Evolutionary conservation across 352 stramenopile species (phyloP).

Genomic region (Pythium pyrilobum): DNA sequence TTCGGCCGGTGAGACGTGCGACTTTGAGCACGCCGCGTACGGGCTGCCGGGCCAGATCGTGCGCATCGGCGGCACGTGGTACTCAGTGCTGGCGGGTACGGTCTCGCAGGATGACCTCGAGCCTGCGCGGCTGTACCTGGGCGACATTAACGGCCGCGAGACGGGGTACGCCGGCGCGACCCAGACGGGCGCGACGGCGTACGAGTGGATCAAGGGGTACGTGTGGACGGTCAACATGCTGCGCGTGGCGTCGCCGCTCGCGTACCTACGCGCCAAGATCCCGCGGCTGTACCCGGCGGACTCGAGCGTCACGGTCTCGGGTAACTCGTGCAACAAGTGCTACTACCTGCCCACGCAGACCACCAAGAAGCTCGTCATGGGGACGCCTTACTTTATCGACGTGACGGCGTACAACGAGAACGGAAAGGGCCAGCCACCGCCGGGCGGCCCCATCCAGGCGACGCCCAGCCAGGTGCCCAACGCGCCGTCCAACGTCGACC

Average conservation of each 20-base stretch:
- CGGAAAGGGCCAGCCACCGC: slow-evolving; percentile 48
- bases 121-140: slow-evolving; percentile 41
- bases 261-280: slow-evolving; percentile 50
- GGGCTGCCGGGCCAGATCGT: slow-evolving; percentile 55
- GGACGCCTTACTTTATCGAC: slow-evolving; percentile 73
- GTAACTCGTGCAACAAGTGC: slow-evolving; percentile 49
- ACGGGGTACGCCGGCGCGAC: slow-evolving; percentile 44
- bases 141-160: slow-evolving; percentile 53
- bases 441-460: slow-evolving; percentile 23
- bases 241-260: slow-evolving; percentile 28
- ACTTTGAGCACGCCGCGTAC: slow-evolving; percentile 46
- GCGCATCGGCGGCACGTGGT: slow-evolving; percentile 61
- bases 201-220: slow-evolving; percentile 74
- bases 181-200: slow-evolving; percentile 34
- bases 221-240: slow-evolving; percentile 59
- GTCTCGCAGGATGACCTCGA: slow-evolving; percentile 33
- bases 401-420: slow-evolving; percentile 71
- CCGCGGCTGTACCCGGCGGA: slow-evolving; percentile 44
- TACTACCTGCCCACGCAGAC: slow-evolving; percentile 64
- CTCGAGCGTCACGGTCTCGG: slow-evolving; percentile 30
- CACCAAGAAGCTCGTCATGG: slow-evolving; percentile 52
- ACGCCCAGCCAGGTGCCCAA: slow-evolving; percentile 84
- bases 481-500: slow-evolving; percentile 82
- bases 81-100: slow-evolving; percentile 48
- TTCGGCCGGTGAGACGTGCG: slow-evolving; percentile 34